These are phyloP conservation scores for Hymenoscyphus linearis DNA, from an alignment of 2,329 filamentous ascomycete species.

Conservation along the genomic window DNA sequence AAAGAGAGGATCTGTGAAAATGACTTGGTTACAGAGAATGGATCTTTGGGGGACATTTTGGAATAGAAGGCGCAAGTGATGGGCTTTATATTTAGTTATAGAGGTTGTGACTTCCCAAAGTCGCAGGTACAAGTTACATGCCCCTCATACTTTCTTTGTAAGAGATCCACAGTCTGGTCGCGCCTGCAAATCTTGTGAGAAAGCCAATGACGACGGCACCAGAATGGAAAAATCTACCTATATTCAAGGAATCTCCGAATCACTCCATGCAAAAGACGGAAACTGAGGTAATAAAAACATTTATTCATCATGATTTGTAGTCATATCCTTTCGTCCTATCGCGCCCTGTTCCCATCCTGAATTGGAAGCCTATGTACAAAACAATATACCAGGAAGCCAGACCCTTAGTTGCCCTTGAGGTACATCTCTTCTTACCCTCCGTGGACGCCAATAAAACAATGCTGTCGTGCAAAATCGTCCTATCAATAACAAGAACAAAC, in stretches of 20 bases:
- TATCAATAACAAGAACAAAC: constrained; percentile 1
- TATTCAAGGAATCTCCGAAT: not conserved
- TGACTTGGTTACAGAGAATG: not conserved
- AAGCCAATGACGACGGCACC: not conserved
- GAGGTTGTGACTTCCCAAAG: not conserved
- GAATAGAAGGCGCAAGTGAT: not conserved
- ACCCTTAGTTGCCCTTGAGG: not conserved
- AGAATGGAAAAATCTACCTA: not conserved
- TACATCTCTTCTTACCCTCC: not conserved
- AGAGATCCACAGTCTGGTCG: not conserved
- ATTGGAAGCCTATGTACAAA: constrained; percentile 5
- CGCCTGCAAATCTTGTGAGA: not conserved
- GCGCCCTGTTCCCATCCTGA: not conserved
- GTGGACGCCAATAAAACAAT: constrained; percentile 1
- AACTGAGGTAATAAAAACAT: not conserved
- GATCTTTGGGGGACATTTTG: not conserved
- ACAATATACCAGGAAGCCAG: constrained; percentile 2
- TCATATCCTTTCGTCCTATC: not conserved
- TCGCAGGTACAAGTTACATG: too few species aligned
- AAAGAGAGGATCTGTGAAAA: not conserved
- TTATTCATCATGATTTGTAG: not conserved
- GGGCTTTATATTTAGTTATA: not conserved
- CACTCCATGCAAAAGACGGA: not conserved
- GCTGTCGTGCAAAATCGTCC: not conserved
- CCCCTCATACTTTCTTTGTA: not conserved